Evolutionary conservation across 108 stramenopile genomes (phyloP).

Genomic region (Nitzschia palea): DNA sequence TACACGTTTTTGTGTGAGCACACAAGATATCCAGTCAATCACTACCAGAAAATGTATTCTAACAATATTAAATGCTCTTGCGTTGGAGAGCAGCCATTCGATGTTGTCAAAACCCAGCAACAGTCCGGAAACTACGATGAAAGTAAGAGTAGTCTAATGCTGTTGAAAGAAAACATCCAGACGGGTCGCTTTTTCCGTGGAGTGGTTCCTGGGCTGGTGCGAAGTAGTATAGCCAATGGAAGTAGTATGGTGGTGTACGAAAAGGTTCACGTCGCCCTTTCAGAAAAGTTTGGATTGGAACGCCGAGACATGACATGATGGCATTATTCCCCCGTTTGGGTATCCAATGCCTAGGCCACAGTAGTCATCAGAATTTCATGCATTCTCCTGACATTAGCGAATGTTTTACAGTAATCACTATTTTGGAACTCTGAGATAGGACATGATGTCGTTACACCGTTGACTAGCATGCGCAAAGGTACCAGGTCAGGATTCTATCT

Average conservation of each 20-base stretch:
- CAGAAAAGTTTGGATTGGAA: constrained; percentile 23
- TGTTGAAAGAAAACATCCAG: constrained; percentile 49
- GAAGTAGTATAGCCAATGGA: constrained; percentile 73
- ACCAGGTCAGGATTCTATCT: neutral
- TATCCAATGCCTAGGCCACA: neutral
- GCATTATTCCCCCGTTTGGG: neutral
- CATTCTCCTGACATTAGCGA: neutral
- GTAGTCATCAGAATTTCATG: neutral
- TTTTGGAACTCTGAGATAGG: neutral
- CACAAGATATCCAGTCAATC: no score
- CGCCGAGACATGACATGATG: constrained; percentile 36
- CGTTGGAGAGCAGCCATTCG: constrained; percentile 45
- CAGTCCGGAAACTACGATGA: constrained; percentile 72
- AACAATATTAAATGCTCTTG: no score
- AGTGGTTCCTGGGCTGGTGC: constrained; percentile 63
- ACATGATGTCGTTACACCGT: no score
- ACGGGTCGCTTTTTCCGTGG: constrained; percentile 69
- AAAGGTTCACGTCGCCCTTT: constrained; percentile 32
- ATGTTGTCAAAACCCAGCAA: constrained; percentile 75
- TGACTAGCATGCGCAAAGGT: no score
- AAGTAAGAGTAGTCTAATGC: constrained; percentile 14
- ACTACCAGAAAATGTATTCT: no score
- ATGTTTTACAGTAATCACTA: neutral
- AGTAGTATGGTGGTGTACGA: constrained; percentile 81
- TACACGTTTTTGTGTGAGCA: neutral